These are phyloP conservation scores for Mycena vulgaris DNA, from an alignment of 768 basidiomycete genomes.

Conservation along the genomic window DNA sequence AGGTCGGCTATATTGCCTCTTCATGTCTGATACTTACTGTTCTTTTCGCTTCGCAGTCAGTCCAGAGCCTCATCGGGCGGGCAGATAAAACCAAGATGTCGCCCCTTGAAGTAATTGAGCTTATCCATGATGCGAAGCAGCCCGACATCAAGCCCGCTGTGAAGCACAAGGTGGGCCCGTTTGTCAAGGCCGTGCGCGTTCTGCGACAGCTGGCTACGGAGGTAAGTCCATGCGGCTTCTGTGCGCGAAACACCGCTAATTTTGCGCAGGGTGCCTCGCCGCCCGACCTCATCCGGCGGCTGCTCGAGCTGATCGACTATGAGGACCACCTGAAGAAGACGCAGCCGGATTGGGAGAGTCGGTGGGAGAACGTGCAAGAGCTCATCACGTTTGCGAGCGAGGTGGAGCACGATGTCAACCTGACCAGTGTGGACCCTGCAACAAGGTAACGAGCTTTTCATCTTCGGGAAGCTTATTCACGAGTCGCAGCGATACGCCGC, in stretches of 20 bases:
- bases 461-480: no score
- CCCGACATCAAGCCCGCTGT: no score
- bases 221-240: conserved; percentile 52
- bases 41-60: conserved; percentile 62
- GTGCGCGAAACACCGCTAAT: not conserved
- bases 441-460: not conserved
- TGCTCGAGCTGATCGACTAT: conserved; percentile 75
- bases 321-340: conserved; percentile 78
- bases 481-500: conserved; percentile 63
- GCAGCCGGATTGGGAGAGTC: conserved; percentile 79
- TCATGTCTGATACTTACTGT: conserved; percentile 1
- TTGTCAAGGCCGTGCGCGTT: conserved; percentile 69
- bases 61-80: conserved; percentile 68
- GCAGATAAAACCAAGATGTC: conserved; percentile 69
- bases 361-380: conserved; percentile 92
- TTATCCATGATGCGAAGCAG: conserved; percentile 71
- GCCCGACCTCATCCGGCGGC: conserved; percentile 70
- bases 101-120: conserved; percentile 72
- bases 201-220: conserved; percentile 69
- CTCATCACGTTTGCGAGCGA: conserved; percentile 85
- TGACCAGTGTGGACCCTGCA: conserved; percentile 33
- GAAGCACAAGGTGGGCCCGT: conserved; percentile 73
- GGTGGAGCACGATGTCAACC: conserved; percentile 53
- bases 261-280: conserved; percentile 70
- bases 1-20: conserved; percentile 60